Percentiles rank a stretch among this genome's conserved stretches.
Conservation (phyloP, 2,329 filamentous ascomycete genomes). For the Venturia carpophila region DNA sequence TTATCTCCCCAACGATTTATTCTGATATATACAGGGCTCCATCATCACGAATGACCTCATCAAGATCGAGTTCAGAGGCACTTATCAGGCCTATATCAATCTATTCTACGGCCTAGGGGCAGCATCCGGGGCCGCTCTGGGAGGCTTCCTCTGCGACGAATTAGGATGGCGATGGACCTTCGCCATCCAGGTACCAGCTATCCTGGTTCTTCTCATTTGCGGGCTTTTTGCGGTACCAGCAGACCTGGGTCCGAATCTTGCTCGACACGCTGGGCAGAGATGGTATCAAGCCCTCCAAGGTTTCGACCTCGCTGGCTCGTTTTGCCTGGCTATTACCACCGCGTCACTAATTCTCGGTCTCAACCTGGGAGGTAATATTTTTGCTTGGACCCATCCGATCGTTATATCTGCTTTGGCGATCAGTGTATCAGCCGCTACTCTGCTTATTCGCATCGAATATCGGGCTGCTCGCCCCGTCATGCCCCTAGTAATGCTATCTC, state of each 20-base stretch:
- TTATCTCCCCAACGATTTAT: background rate
- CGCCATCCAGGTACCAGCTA: slow-evolving; percentile 43
- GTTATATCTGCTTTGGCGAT: slow-evolving; percentile 40
- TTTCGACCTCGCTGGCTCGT: slow-evolving; percentile 44
- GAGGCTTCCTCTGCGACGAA: slow-evolving; percentile 60
- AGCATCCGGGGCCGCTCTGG: slow-evolving; percentile 56
- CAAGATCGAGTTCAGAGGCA: slow-evolving; percentile 62
- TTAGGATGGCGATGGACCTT: slow-evolving; percentile 70
- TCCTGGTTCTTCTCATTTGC: slow-evolving; percentile 39
- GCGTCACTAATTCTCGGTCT: slow-evolving; percentile 44
- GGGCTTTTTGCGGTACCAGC: slow-evolving; percentile 38
- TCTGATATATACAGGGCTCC: slow-evolving; percentile 29
- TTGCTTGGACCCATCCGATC: slow-evolving; percentile 44
- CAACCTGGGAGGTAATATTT: slow-evolving; percentile 47
- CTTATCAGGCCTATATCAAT: slow-evolving; percentile 65
- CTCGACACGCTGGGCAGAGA: slow-evolving; percentile 34
- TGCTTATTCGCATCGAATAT: slow-evolving; percentile 37
- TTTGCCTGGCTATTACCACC: slow-evolving; percentile 40
- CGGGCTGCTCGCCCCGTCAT: slow-evolving; percentile 38
- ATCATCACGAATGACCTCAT: slow-evolving; percentile 69
- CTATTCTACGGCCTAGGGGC: slow-evolving; percentile 50
- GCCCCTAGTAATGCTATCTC: slow-evolving; percentile 41
- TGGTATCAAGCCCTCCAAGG: slow-evolving; percentile 38
- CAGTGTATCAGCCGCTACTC: slow-evolving; percentile 32
- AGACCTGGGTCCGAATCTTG: slow-evolving; percentile 39